Conservation (phyloP, 1,284 basidiomycete species). For the Rhodotorula glutinis region DNA sequence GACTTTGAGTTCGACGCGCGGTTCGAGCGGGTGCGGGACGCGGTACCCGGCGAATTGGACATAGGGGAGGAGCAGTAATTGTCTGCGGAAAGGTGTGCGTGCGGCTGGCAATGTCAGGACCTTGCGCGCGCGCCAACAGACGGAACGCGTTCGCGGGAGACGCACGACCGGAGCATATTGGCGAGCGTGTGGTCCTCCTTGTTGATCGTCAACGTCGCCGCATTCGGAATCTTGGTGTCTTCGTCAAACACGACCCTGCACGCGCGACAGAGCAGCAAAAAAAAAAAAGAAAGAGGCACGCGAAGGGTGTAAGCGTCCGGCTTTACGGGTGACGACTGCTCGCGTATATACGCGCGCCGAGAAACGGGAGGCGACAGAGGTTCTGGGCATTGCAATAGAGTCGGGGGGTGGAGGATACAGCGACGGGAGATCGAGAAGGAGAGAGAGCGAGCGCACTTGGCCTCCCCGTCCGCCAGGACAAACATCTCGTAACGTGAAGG, state of each 20-base stretch:
- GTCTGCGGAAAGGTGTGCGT: conserved; percentile 55
- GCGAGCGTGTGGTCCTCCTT: conserved; percentile 98
- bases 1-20: conserved; percentile 88
- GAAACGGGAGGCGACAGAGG: background rate
- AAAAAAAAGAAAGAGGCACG: background rate
- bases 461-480: conserved; percentile 87
- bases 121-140: too few relatives aligned
- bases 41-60: conserved; percentile 97
- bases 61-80: conserved; percentile 77
- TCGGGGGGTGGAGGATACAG: background rate
- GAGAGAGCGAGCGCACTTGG: conserved; percentile 64
- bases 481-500: conserved; percentile 88
- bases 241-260: conserved; percentile 81
- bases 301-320: background rate
- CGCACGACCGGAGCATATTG: conserved; percentile 91
- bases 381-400: too few relatives aligned
- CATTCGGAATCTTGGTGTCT: conserved; percentile 96
- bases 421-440: background rate
- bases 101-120: too few relatives aligned
- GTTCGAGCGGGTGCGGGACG: conserved; percentile 92
- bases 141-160: too few relatives aligned
- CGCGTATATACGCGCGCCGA: too few relatives aligned
- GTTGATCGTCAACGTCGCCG: conserved; percentile 85
- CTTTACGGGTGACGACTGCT: too few relatives aligned
- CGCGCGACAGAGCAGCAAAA: background rate